A percentile compares a stretch with the other conserved stretches of the same genome.
Evolutionary conservation across 352 stramenopile genomes (phyloP).

Genomic region (Globisporangium splendens): DNA sequence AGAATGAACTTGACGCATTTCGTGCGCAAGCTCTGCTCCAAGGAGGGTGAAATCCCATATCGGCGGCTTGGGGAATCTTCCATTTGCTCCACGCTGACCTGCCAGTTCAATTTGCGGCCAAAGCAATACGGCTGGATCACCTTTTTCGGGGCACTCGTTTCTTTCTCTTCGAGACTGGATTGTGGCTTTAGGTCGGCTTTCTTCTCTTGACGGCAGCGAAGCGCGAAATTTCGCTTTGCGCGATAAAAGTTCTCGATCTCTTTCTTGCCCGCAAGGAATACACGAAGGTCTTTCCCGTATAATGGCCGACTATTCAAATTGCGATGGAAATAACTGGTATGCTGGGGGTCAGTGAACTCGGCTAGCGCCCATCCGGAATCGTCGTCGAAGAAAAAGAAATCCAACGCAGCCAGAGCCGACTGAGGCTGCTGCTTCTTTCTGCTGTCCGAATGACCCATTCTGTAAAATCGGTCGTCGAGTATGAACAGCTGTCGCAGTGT

Average conservation of each 20-base stretch:
- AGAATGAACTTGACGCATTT: slow-evolving; percentile 68
- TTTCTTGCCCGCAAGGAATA: slow-evolving; percentile 48
- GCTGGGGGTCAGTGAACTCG: slow-evolving; percentile 49
- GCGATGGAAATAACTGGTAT: slow-evolving; percentile 39
- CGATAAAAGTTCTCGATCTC: slow-evolving; percentile 68
- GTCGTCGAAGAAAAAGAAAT: slow-evolving; percentile 76
- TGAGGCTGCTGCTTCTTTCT: neutral
- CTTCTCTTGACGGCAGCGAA: slow-evolving; percentile 18
- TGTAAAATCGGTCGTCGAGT: slow-evolving; percentile 12
- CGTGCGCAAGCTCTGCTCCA: slow-evolving; percentile 62
- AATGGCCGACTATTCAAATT: slow-evolving; percentile 66
- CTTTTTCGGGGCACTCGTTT: slow-evolving; percentile 11
- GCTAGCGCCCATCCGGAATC: slow-evolving; percentile 70
- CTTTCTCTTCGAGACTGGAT: neutral
- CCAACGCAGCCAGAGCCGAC: slow-evolving; percentile 37
- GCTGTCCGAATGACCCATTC: slow-evolving; percentile 1
- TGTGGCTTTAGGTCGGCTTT: slow-evolving; percentile 17
- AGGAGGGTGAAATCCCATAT: slow-evolving; percentile 42
- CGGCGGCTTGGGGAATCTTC: slow-evolving; percentile 60
- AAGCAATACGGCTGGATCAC: slow-evolving; percentile 43
- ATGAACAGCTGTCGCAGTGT: slow-evolving; percentile 48
- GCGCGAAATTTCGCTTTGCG: slow-evolving; percentile 39
- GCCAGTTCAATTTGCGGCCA: slow-evolving; percentile 73
- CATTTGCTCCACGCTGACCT: slow-evolving; percentile 52
- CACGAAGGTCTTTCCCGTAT: slow-evolving; percentile 38